A percentile compares a stretch with the other conserved stretches of the same genome.
These are phyloP conservation scores for Naganishia sp. DNA, from an alignment of 1,284 basidiomycete genomes.

Conservation along the genomic window DNA sequence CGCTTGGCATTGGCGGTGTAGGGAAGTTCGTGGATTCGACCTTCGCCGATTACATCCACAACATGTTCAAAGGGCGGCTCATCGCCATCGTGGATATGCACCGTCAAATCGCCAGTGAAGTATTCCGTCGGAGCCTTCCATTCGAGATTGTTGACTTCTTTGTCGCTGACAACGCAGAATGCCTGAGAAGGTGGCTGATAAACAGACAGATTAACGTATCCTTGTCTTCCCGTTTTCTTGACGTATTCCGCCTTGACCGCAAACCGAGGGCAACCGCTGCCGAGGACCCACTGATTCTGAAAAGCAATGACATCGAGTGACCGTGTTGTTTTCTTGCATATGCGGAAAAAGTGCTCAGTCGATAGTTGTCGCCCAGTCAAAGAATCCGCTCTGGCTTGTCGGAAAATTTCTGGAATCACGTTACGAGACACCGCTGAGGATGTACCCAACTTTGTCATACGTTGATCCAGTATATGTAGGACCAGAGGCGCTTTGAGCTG, in stretches of 20 bases:
- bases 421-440: constrained; percentile 84
- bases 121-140: constrained; percentile 78
- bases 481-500: constrained; percentile 95
- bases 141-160: constrained; percentile 58
- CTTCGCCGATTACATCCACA: constrained; percentile 66
- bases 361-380: constrained; percentile 59
- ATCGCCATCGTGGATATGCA: constrained; percentile 98
- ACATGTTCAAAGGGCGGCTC: constrained; percentile 99
- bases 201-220: constrained; percentile 65
- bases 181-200: constrained; percentile 31
- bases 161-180: constrained; percentile 21
- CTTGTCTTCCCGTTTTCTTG: constrained; percentile 96
- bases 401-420: constrained; percentile 89
- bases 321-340: constrained; percentile 89
- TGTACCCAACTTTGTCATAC: constrained; percentile 91
- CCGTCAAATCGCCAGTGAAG: constrained; percentile 97
- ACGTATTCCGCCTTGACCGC: constrained; percentile 90
- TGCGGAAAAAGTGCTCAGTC: constrained; percentile 86
- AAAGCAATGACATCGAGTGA: constrained; percentile 80
- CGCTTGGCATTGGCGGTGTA: constrained; percentile 25
- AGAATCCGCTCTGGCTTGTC: constrained; percentile 31
- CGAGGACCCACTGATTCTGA: constrained; percentile 98
- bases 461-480: constrained; percentile 90
- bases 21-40: constrained; percentile 24
- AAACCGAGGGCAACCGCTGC: constrained; percentile 92